A percentile compares a stretch with the other conserved stretches of the same genome.
Evolutionary conservation across 495 filamentous ascomycete genomes (phyloP).

Genomic region (Rhypophila decipiens): DNA sequence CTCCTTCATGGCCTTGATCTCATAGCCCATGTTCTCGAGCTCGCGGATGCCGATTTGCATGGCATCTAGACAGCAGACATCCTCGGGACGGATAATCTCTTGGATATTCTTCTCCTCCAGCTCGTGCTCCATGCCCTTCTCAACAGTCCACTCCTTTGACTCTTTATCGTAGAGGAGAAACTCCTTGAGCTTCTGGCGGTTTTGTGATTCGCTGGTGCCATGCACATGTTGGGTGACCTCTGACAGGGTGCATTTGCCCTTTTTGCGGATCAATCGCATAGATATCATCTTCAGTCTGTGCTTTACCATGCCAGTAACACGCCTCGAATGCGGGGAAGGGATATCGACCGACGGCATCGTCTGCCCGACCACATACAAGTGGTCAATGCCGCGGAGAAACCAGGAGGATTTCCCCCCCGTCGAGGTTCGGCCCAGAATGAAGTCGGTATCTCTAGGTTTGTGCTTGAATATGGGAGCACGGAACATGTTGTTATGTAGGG

Average conservation of each 20-base stretch:
- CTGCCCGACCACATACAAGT: slow-evolving; percentile 85
- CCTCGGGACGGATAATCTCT: slow-evolving; percentile 86
- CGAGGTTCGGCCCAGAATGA: slow-evolving; percentile 73
- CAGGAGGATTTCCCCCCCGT: slow-evolving; percentile 66
- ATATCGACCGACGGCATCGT: slow-evolving; percentile 87
- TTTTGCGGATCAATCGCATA: slow-evolving; percentile 75
- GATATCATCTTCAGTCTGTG: slow-evolving; percentile 94
- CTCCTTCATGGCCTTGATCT: slow-evolving; percentile 63
- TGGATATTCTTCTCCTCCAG: slow-evolving; percentile 74
- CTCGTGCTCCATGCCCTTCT: slow-evolving; percentile 57
- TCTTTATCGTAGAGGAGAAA: slow-evolving; percentile 85
- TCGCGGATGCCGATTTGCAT: slow-evolving; percentile 92
- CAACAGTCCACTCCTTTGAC: slow-evolving; percentile 75
- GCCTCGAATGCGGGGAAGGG: slow-evolving; percentile 85
- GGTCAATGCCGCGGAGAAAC: slow-evolving; percentile 79
- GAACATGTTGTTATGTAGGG: slow-evolving; percentile 92
- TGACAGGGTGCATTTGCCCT: slow-evolving; percentile 59
- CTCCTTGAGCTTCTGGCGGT: slow-evolving; percentile 92
- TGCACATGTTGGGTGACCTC: slow-evolving; percentile 85
- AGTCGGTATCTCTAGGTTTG: slow-evolving; percentile 69
- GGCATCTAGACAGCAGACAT: slow-evolving; percentile 86
- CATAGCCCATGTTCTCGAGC: slow-evolving; percentile 70
- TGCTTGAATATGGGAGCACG: slow-evolving; percentile 91
- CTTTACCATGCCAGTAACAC: slow-evolving; percentile 90
- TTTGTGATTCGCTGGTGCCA: slow-evolving; percentile 87